Evolutionary conservation across 1,139 yeast genomes (phyloP).

Genomic region (Eremothecium coryli): DNA sequence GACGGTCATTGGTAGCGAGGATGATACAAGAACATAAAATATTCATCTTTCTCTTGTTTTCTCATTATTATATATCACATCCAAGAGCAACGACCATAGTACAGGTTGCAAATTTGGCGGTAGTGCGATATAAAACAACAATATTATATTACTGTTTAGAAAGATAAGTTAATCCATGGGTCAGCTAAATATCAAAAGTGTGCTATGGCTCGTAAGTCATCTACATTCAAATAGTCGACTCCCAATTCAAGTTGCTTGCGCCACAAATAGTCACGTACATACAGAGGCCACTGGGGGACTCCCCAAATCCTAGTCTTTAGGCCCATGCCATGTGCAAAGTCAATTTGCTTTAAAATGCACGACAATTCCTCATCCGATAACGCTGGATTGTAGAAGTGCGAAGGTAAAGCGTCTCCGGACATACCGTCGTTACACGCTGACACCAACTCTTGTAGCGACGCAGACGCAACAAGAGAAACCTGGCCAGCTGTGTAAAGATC

Average conservation of each 20-base stretch:
- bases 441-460: constrained; percentile 17
- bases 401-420: constrained; percentile 3
- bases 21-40: too few relatives aligned
- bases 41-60: too few relatives aligned
- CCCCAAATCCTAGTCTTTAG: constrained; percentile 44
- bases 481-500: constrained; percentile 5
- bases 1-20: too few relatives aligned
- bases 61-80: too few relatives aligned
- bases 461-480: constrained; percentile 20
- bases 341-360: constrained; percentile 24
- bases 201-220: constrained; percentile 31
- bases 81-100: too few relatives aligned
- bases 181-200: too few relatives aligned
- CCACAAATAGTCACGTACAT: constrained; percentile 35
- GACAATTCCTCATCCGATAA: constrained; percentile 23
- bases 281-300: constrained; percentile 41
- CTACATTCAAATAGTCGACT: constrained; percentile 39
- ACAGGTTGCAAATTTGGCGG: too few relatives aligned
- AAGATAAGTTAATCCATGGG: too few relatives aligned
- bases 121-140: too few relatives aligned
- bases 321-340: constrained; percentile 32
- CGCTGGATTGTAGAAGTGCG: constrained; percentile 11
- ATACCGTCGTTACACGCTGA: constrained; percentile 10
- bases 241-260: constrained; percentile 32
- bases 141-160: too few relatives aligned